Evolutionary conservation across 352 stramenopile genomes (phyloP).

Genomic region (Phytophthora melonis): DNA sequence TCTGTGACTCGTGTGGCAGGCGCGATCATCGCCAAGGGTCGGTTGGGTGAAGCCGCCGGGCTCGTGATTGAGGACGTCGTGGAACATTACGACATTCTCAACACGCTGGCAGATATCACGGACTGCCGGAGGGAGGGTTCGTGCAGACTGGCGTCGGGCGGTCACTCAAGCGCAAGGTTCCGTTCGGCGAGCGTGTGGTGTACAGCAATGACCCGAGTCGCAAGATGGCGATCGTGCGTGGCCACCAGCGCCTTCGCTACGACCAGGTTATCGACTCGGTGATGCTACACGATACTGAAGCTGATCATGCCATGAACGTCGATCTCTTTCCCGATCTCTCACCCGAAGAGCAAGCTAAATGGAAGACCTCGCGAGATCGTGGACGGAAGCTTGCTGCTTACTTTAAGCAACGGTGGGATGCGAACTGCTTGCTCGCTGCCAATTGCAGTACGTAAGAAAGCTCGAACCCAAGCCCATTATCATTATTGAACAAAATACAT

Average conservation of each 20-base stretch:
- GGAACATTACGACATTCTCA: no score
- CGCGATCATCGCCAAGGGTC: background rate
- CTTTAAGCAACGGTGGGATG: slow-evolving; percentile 50
- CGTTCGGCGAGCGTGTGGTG: no score
- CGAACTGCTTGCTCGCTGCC: slow-evolving; percentile 25
- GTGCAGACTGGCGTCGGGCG: no score
- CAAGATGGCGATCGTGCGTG: no score
- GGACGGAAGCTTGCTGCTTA: slow-evolving; percentile 42
- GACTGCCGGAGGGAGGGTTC: no score
- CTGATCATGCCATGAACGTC: slow-evolving; percentile 40
- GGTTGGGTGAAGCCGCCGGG: slow-evolving; percentile 38
- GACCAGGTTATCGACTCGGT: slow-evolving; percentile 37
- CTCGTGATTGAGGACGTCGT: no score
- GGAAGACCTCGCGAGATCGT: slow-evolving; percentile 35
- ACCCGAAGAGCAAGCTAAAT: slow-evolving; percentile 20
- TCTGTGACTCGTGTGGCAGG: slow-evolving; percentile 46
- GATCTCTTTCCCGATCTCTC: slow-evolving; percentile 47
- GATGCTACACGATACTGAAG: slow-evolving; percentile 50
- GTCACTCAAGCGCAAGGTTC: no score
- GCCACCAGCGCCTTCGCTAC: no score
- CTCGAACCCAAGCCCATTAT: no score
- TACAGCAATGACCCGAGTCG: no score
- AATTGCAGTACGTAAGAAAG: slow-evolving; percentile 6
- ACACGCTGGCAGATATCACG: no score
- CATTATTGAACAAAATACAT: background rate